phyloP scores from a whole-genome alignment of 441 rosid species.

The Oxalis stricta region DNA sequence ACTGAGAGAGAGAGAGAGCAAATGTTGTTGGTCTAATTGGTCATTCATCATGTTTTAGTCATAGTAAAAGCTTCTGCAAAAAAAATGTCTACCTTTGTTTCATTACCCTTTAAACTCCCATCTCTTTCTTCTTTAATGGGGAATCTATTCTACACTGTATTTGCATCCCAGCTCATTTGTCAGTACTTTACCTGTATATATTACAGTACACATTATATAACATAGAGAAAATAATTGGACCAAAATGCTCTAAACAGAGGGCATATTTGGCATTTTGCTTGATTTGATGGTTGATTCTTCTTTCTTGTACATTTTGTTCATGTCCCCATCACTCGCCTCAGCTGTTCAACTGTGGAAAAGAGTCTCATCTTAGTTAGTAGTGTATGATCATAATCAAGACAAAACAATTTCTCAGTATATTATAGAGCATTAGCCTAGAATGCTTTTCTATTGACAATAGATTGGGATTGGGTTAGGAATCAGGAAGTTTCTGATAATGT shows the following conservation, averaged over 20 bases:
- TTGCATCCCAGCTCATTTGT: slow-evolving; percentile 43
- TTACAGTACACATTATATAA: too few relatives aligned
- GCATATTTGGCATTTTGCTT: slow-evolving; percentile 10
- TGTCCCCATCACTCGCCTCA: not conserved
- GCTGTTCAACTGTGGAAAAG: not conserved
- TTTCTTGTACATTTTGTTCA: slow-evolving; percentile 3
- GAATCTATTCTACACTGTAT: slow-evolving; percentile 26
- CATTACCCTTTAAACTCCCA: slow-evolving; percentile 8
- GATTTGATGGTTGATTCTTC: not conserved
- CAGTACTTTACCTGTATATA: slow-evolving; percentile 11
- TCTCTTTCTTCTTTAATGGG: slow-evolving; percentile 16
- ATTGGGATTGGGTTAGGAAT: too few relatives aligned
- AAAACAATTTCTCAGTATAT: not conserved
- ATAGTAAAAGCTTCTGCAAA: slow-evolving; percentile 2
- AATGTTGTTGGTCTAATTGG: not conserved
- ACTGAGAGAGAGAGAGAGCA: not conserved
- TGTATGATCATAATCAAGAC: slow-evolving; percentile 3
- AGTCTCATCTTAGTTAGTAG: not conserved
- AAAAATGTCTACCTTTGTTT: slow-evolving; percentile 3
- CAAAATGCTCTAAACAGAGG: slow-evolving; percentile 19
- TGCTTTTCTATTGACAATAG: too few relatives aligned
- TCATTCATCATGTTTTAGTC: slow-evolving; percentile 6
- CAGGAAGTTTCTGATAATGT: too few relatives aligned
- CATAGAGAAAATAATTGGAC: slow-evolving; percentile 13
- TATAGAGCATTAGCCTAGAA: not conserved